A percentile compares a stretch with the other conserved stretches of the same genome.
These are phyloP conservation scores for Papiliotrema laurentii DNA, from an alignment of 1,284 basidiomycete genomes.

Conservation along the genomic window DNA sequence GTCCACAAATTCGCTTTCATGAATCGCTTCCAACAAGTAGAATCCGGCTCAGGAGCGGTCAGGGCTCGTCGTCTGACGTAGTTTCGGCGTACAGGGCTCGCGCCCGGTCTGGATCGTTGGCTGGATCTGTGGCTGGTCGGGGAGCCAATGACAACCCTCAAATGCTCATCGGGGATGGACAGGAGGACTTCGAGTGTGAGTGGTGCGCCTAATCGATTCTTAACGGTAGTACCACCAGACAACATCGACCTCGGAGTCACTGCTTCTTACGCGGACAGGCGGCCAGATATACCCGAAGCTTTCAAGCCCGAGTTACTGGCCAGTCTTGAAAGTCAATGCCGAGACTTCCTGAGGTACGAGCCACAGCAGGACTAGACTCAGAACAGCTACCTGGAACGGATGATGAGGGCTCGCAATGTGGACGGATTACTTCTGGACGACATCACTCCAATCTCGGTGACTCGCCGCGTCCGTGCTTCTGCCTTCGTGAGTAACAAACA, in stretches of 20 bases:
- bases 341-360: conserved; percentile 35
- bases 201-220: not conserved
- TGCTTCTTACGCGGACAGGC: conserved; percentile 3
- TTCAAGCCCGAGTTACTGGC: conserved; percentile 32
- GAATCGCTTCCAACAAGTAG: not conserved
- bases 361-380: not conserved
- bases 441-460: conserved; percentile 9
- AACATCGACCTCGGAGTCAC: conserved; percentile 6
- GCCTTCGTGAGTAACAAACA: conserved; percentile 28
- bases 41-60: not conserved
- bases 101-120: conserved; percentile 5
- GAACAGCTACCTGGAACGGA: conserved; percentile 24
- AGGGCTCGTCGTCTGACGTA: not conserved
- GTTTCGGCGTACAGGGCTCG: not conserved
- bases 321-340: conserved; percentile 34
- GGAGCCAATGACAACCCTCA: conserved; percentile 9
- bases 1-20: conserved; percentile 2
- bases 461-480: conserved; percentile 25
- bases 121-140: conserved; percentile 12
- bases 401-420: conserved; percentile 8
- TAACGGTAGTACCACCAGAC: conserved; percentile 7
- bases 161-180: conserved; percentile 17
- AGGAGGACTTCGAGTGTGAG: conserved; percentile 15
- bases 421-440: conserved; percentile 23
- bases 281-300: conserved; percentile 19